phyloP scores from a whole-genome alignment of 23 red algal species.

The Cyanidiococcus yangmingshanensis region DNA sequence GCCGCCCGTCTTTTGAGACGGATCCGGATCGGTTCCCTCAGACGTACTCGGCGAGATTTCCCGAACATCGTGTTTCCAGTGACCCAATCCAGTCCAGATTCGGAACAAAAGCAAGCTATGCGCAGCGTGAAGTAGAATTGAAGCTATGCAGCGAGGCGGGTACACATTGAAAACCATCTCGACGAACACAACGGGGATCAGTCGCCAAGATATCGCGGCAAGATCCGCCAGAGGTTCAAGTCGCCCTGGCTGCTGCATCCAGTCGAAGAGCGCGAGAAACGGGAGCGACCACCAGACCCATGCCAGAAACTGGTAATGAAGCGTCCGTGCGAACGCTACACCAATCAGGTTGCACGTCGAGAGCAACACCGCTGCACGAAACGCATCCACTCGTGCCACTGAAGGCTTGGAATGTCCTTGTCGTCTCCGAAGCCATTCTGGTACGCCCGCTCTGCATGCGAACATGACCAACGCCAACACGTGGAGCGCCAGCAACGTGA shows the following conservation, averaged over 20 bases:
- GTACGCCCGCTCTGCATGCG: neutral
- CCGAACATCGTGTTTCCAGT: too few species aligned
- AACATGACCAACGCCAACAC: conserved; percentile 40
- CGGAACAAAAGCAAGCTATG: conserved; percentile 35
- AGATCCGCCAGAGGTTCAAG: neutral
- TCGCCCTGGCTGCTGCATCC: neutral
- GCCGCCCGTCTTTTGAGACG: too few species aligned
- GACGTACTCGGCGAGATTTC: too few species aligned
- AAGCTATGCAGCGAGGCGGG: conserved; percentile 41
- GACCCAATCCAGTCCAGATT: conserved; percentile 17
- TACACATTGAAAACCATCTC: conserved; percentile 80
- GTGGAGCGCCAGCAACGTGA: conserved; percentile 40
- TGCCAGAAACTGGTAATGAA: conserved; percentile 92
- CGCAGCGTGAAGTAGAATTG: conserved; percentile 38
- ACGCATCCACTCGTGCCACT: neutral
- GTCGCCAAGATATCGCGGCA: neutral
- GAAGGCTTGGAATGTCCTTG: neutral
- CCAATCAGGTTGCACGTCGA: conserved; percentile 52
- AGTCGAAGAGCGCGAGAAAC: neutral
- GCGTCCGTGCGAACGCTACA: conserved; percentile 52
- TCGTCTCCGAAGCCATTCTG: neutral
- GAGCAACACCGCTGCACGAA: conserved; percentile 23
- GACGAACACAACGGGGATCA: conserved; percentile 28
- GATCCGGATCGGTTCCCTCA: too few species aligned
- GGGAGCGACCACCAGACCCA: conserved; percentile 45